These are phyloP conservation scores for Brassica carinata DNA, from an alignment of 345 rosid species.

Conservation along the genomic window DNA sequence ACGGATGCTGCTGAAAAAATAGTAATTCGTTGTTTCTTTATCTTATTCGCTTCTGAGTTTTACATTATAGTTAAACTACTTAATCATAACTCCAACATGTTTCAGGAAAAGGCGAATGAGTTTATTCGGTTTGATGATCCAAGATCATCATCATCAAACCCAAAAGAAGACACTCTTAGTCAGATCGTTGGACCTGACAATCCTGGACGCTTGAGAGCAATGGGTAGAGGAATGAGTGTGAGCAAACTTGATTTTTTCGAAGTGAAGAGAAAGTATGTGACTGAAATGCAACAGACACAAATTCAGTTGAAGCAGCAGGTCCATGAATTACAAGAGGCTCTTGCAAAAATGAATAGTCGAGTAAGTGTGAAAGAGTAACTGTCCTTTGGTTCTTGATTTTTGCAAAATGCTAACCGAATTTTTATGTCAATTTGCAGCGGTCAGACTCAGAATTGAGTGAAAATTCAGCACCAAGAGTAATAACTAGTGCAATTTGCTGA, in stretches of 20 bases:
- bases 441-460: background rate
- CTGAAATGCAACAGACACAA: background rate
- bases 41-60: background rate
- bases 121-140: background rate
- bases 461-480: background rate
- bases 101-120: background rate
- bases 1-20: background rate
- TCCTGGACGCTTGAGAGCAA: background rate
- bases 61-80: background rate
- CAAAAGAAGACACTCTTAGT: background rate
- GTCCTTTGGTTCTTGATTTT: background rate
- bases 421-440: background rate
- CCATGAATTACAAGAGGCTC: background rate
- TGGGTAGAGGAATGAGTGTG: background rate
- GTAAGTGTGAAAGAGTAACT: background rate
- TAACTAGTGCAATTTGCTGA: background rate
- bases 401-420: background rate
- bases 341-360: background rate
- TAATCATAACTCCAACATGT: background rate
- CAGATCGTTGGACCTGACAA: conserved; percentile 3
- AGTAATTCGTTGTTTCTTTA: background rate
- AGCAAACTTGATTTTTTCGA: background rate
- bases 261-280: background rate
- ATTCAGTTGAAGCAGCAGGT: background rate
- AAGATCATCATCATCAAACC: background rate